A percentile compares a stretch with the other conserved stretches of the same genome.
Conservation (phyloP, 1,139 yeast genomes). For the Pichia sp. region DNA sequence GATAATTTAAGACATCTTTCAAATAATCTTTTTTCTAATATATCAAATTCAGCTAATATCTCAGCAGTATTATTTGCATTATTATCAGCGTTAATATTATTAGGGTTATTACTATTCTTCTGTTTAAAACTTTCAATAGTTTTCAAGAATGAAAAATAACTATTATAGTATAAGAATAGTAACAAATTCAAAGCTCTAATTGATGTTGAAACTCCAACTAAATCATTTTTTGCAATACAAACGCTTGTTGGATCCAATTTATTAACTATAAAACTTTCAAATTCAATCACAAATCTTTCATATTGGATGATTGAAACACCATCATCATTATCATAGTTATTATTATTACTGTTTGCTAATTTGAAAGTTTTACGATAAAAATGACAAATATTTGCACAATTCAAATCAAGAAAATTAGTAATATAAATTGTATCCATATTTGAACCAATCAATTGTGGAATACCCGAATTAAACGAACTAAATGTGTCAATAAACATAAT, state of each 20-base stretch:
- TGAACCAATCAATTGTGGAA: conserved; percentile 16
- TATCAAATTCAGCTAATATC: conserved; percentile 1
- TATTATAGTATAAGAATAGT: conserved; percentile 11
- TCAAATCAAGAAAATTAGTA: conserved; percentile 5
- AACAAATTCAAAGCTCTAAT: conserved; percentile 11
- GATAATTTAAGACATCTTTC: conserved; percentile 8
- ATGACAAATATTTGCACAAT: conserved; percentile 9
- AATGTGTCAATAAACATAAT: conserved; percentile 21
- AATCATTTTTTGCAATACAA: conserved; percentile 10
- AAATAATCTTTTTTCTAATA: conserved; percentile 8
- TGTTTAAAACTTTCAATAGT: conserved; percentile 3
- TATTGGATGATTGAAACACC: conserved; percentile 11
- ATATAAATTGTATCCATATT: conserved; percentile 6
- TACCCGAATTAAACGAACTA: conserved; percentile 20
- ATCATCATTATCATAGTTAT: background rate
- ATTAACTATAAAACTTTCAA: conserved; percentile 15
- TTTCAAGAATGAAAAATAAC: conserved; percentile 10
- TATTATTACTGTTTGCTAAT: conserved; percentile 9
- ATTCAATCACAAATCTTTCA: conserved; percentile 17
- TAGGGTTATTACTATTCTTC: background rate
- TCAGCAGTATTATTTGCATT: background rate
- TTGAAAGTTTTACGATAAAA: conserved; percentile 16
- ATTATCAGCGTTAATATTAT: too few relatives aligned
- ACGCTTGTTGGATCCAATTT: conserved; percentile 10
- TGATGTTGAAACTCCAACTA: conserved; percentile 12